These are phyloP conservation scores for Epichloe festucae DNA, from an alignment of 2,329 filamentous ascomycete genomes.

Conservation along the genomic window DNA sequence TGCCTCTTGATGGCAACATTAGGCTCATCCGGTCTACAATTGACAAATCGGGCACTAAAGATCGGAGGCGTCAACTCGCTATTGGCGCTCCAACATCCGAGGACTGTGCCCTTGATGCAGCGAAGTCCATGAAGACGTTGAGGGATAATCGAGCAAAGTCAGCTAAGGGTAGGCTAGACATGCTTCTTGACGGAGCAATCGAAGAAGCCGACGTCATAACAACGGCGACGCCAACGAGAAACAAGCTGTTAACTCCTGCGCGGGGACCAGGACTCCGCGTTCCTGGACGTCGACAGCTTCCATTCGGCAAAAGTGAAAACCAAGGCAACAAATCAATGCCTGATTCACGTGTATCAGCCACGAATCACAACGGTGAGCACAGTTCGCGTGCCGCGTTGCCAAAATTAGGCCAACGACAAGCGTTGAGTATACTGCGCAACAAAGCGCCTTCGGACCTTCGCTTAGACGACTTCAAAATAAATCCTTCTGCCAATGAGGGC, in stretches of 20 bases:
- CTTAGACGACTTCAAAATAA: slow-evolving; percentile 69
- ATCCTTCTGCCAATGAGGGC: slow-evolving; percentile 58
- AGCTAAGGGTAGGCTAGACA: slow-evolving; percentile 18
- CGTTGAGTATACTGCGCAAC: slow-evolving; percentile 34
- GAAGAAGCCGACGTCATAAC: not conserved
- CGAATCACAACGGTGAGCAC: not conserved
- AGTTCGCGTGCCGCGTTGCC: not conserved
- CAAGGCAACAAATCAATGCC: slow-evolving; percentile 6
- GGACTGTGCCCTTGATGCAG: slow-evolving; percentile 25
- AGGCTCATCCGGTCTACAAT: slow-evolving; percentile 12
- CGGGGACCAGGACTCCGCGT: slow-evolving; percentile 14
- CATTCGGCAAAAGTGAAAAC: slow-evolving; percentile 20
- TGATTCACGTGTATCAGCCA: not conserved
- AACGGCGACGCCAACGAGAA: not conserved
- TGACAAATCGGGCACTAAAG: slow-evolving; percentile 10
- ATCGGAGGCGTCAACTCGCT: not conserved
- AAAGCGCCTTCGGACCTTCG: slow-evolving; percentile 44
- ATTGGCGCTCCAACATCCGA: slow-evolving; percentile 22
- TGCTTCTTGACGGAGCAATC: slow-evolving; percentile 18
- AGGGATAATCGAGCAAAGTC: slow-evolving; percentile 1
- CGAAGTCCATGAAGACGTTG: not conserved
- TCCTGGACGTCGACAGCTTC: slow-evolving; percentile 28
- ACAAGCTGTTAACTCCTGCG: not conserved
- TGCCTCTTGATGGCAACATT: slow-evolving; percentile 24
- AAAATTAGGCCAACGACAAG: not conserved